Conservation (phyloP, 345 rosid genomes). For the Draba incana region DNA sequence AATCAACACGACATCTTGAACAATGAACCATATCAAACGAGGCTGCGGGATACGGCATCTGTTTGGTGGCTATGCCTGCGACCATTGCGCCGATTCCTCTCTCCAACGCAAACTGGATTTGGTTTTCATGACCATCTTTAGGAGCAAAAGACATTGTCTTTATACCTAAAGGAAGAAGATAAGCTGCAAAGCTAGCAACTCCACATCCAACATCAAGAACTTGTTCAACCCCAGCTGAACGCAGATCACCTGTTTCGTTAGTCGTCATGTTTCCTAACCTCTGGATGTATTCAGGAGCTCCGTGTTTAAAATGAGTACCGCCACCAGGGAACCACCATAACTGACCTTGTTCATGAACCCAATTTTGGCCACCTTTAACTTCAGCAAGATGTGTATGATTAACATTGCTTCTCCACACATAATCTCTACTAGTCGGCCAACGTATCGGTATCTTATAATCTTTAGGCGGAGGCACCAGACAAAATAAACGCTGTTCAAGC, state of each 20-base stretch:
- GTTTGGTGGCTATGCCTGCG: conserved; percentile 86
- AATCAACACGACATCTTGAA: conserved; percentile 97
- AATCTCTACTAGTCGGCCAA: conserved; percentile 93
- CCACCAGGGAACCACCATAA: conserved; percentile 99
- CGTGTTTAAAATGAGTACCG: conserved; percentile 98
- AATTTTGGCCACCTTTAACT: conserved; percentile 96
- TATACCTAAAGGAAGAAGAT: conserved; percentile 80
- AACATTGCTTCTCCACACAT: conserved; percentile 92
- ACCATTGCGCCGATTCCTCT: conserved; percentile 95
- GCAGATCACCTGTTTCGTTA: conserved; percentile 76
- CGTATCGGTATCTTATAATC: conserved; percentile 87
- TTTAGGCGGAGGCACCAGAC: conserved; percentile 88
- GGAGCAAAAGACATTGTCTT: conserved; percentile 97
- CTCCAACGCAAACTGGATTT: conserved; percentile 97
- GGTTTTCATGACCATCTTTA: conserved; percentile 97
- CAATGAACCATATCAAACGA: conserved; percentile 99
- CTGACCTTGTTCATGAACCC: conserved; percentile 86
- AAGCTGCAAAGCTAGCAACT: conserved; percentile 97
- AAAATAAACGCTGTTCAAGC: conserved; percentile 71
- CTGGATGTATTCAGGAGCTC: conserved; percentile 90
- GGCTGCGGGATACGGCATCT: conserved; percentile 83
- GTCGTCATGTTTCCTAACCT: conserved; percentile 90
- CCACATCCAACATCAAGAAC: conserved; percentile 98
- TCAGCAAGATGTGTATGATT: conserved; percentile 95
- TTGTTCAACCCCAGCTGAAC: conserved; percentile 85